phyloP scores from a whole-genome alignment of 345 rosid genomes.

The Hibiscus trionum region DNA sequence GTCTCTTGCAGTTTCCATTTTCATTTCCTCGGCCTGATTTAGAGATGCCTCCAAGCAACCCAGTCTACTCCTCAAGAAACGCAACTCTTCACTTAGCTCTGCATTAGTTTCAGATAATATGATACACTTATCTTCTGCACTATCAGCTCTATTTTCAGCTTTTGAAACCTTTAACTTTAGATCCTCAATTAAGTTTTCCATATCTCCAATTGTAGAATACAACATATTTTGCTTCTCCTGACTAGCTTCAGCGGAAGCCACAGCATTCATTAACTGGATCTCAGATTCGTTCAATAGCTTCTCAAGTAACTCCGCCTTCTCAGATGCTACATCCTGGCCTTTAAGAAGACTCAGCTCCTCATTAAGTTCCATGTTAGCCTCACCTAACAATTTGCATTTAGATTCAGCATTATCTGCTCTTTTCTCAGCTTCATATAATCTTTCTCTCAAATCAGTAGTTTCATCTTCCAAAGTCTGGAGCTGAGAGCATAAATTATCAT shows the following conservation, averaged over 20 bases:
- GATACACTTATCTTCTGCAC: constrained; percentile 67
- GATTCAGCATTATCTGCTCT: constrained; percentile 51
- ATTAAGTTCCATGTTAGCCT: constrained; percentile 39
- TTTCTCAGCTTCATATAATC: constrained; percentile 37
- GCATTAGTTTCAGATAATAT: constrained; percentile 71
- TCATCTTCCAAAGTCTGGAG: constrained; percentile 26
- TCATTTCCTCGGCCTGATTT: constrained; percentile 66
- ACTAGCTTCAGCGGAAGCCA: constrained; percentile 79
- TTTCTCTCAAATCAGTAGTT: constrained; percentile 37
- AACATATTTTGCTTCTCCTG: constrained; percentile 73
- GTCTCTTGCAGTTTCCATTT: constrained; percentile 57
- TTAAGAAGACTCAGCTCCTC: constrained; percentile 45
- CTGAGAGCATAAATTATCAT: constrained; percentile 14
- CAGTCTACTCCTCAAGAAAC: constrained; percentile 59
- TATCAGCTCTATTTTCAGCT: constrained; percentile 68
- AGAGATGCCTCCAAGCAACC: constrained; percentile 53
- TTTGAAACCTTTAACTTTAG: constrained; percentile 61
- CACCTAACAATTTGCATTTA: constrained; percentile 35
- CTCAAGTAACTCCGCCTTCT: constrained; percentile 60
- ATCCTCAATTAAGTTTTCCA: constrained; percentile 75
- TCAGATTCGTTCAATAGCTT: constrained; percentile 59
- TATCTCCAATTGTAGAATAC: constrained; percentile 59
- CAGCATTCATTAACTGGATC: constrained; percentile 58
- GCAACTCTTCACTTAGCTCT: constrained; percentile 58
- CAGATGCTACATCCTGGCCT: constrained; percentile 31